phyloP scores from a whole-genome alignment of 148 eudicot genomes.

The Nepenthes gracilis region DNA sequence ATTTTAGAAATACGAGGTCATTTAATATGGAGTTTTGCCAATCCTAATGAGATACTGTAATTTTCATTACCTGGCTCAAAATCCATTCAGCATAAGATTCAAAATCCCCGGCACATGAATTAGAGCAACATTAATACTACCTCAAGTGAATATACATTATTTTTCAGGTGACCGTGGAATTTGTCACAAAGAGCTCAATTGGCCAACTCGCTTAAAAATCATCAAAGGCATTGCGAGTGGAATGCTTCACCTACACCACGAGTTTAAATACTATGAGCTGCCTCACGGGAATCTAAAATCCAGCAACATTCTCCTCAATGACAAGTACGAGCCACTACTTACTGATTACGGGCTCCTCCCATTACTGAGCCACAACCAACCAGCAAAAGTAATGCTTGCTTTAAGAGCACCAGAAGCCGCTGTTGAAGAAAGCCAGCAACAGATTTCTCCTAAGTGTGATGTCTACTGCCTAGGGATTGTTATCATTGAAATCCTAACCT shows the following conservation, averaged over 20 bases:
- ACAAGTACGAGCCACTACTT: constrained; percentile 46
- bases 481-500: constrained; percentile 61
- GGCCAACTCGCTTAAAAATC: constrained; percentile 55
- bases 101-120: too few species aligned
- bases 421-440: constrained; percentile 23
- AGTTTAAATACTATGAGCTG: constrained; percentile 29
- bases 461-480: constrained; percentile 74
- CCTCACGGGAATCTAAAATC: constrained; percentile 88
- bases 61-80: too few species aligned
- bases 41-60: too few species aligned
- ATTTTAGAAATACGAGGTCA: too few species aligned
- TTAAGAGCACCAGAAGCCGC: constrained; percentile 63
- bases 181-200: constrained; percentile 37
- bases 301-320: constrained; percentile 47
- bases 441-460: constrained; percentile 40
- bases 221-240: constrained; percentile 62
- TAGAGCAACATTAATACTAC: too few species aligned
- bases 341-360: constrained; percentile 55
- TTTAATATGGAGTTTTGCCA: too few species aligned
- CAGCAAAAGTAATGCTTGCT: constrained; percentile 42
- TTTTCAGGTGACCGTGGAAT: constrained; percentile 51
- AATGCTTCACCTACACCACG: constrained; percentile 43
- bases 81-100: too few species aligned
- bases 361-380: constrained; percentile 33
- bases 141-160: too few species aligned